phyloP scores from a whole-genome alignment of 169 alveolate species.

The Plasmodium ovale region DNA sequence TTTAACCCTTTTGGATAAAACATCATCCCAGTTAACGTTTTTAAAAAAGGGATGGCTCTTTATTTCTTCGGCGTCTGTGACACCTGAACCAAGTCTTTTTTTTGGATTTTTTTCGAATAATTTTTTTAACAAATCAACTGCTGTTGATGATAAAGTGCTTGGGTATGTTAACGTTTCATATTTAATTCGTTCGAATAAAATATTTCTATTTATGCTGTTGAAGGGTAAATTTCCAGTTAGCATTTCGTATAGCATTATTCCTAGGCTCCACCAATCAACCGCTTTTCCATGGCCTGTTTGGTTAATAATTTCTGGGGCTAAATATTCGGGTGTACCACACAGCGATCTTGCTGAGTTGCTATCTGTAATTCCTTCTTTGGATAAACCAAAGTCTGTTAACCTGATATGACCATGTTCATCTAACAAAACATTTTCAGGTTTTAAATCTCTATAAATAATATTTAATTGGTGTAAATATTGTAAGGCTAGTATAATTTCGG shows the following conservation, averaged over 20 bases:
- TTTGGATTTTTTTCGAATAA: constrained; percentile 89
- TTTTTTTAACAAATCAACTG: constrained; percentile 84
- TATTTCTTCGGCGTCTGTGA: constrained; percentile 83
- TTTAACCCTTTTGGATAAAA: constrained; percentile 72
- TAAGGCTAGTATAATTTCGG: constrained; percentile 87
- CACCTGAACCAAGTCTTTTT: constrained; percentile 86
- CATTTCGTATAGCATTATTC: constrained; percentile 88
- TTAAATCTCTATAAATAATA: constrained; percentile 88
- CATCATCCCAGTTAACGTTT: constrained; percentile 86
- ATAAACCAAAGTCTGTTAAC: constrained; percentile 89
- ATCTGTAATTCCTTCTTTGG: constrained; percentile 82
- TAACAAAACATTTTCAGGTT: constrained; percentile 89
- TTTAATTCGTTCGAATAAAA: constrained; percentile 83
- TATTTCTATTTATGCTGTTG: constrained; percentile 78
- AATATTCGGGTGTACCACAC: constrained; percentile 91
- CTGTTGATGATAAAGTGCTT: constrained; percentile 70
- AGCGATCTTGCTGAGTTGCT: constrained; percentile 82
- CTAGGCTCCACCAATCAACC: constrained; percentile 92
- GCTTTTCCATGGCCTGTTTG: constrained; percentile 87
- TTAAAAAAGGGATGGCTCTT: constrained; percentile 88
- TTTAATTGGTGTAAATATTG: constrained; percentile 85
- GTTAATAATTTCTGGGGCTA: constrained; percentile 90
- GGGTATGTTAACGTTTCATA: constrained; percentile 80
- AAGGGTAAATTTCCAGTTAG: constrained; percentile 92
- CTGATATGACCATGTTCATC: constrained; percentile 86